Base-by-base conservation (phyloP, 2,329 filamentous ascomycete genomes). In the Coleophoma cylindrospora region DNA sequence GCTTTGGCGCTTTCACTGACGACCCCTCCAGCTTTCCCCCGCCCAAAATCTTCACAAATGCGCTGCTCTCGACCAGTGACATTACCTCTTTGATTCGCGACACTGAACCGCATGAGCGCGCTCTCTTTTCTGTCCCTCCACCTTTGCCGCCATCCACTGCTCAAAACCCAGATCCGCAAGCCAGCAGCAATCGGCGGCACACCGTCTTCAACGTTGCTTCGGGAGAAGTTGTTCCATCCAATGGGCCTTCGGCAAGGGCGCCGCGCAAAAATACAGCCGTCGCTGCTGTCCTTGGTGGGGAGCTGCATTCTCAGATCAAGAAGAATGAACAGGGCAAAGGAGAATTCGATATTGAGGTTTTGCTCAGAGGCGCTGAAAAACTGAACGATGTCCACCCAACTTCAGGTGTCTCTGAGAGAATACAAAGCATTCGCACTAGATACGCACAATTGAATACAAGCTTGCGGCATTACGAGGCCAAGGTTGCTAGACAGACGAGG, bases 21-120 rank as follows among this genome's bases (percentile, higher is more conserved):
- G 27, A 27, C 12, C 34, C 27, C 27, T 57, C 49, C 64, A 95
- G 90, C 34, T 97, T 97, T 61, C 89, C 89, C 38, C 82, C 82
- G 2, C 89, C 92, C n/a, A 95, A 89, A 63, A 91, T 94, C 64
- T 99, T 97, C 72, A 94, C 91, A 59, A 96, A 95, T 67, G 91
- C 94, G 34, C 79, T 99, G 37, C 83, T 97, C 45, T 84, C 86
- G 50, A 84, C 84, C 58, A 86, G 91, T 68, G 94, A 99, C 68
- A 97, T 99, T 60, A 97, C 94, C 4, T 82, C 89, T 12, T 75
- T 99, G 44, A 96, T 99, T 63, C 88, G 94, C 53, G 94, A 99
- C 67, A 96, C 92, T 3, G 94, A 99, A 69, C 74, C 87, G 19
- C 92, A 97, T 71, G 94, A 99, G 68, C 87, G 91, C 62, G 92